Conservation (phyloP, 495 filamentous ascomycete genomes). For the Neurospora sp. region DNA sequence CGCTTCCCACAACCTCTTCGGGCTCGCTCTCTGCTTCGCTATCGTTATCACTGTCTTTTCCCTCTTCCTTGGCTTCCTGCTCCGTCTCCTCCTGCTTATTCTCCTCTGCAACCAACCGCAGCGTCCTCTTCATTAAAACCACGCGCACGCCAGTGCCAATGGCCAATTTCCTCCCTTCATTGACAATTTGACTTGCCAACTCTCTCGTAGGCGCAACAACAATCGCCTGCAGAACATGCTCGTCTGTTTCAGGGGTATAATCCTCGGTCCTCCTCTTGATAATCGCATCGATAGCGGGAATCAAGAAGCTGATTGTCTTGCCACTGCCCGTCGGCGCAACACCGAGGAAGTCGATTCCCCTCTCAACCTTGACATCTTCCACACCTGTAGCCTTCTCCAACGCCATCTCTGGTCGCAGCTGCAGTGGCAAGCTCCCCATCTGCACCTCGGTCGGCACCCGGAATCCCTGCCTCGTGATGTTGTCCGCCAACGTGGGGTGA, state of each 20-base stretch:
- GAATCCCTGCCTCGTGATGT: slow-evolving; percentile 77
- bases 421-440: slow-evolving; percentile 68
- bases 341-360: slow-evolving; percentile 60
- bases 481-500: slow-evolving; percentile 58
- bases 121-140: slow-evolving; percentile 73
- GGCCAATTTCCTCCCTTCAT: slow-evolving; percentile 76
- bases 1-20: slow-evolving; percentile 25
- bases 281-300: slow-evolving; percentile 71
- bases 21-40: slow-evolving; percentile 4
- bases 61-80: slow-evolving; percentile 28
- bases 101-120: slow-evolving; percentile 50
- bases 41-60: slow-evolving; percentile 12
- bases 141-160: slow-evolving; percentile 70
- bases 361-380: slow-evolving; percentile 16
- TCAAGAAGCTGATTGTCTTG: slow-evolving; percentile 90
- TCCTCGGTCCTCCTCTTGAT: slow-evolving; percentile 38
- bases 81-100: slow-evolving; percentile 29
- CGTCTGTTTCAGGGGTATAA: slow-evolving; percentile 9
- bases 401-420: slow-evolving; percentile 46
- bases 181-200: slow-evolving; percentile 82
- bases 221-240: slow-evolving; percentile 53
- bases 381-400: slow-evolving; percentile 19
- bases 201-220: slow-evolving; percentile 89
- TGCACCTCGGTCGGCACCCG: slow-evolving; percentile 87
- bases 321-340: slow-evolving; percentile 94